Conservation (phyloP, 208 protist genomes). For the Balamuthia mandrillaris region DNA sequence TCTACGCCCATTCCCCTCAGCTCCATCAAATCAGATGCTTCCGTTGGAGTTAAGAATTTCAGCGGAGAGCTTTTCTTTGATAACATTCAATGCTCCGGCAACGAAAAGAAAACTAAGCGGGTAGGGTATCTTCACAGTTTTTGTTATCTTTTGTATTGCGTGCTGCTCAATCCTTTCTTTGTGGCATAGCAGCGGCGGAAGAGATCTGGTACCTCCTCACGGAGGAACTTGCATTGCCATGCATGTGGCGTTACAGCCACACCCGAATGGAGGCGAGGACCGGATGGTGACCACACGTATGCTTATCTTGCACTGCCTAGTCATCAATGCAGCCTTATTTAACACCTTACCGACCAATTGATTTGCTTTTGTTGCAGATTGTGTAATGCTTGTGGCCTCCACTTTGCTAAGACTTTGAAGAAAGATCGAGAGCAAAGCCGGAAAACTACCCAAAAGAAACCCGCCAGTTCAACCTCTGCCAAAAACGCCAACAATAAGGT, state of each 20-base stretch:
- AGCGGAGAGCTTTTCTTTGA: too few species aligned
- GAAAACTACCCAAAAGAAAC: neutral
- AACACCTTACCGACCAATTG: too few species aligned
- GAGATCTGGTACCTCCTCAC: constrained; percentile 29
- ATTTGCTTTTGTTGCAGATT: neutral
- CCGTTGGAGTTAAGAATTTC: too few species aligned
- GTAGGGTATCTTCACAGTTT: neutral
- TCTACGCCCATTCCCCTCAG: too few species aligned
- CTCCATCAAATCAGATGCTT: too few species aligned
- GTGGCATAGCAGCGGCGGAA: constrained; percentile 41
- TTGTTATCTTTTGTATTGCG: neutral
- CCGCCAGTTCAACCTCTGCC: neutral
- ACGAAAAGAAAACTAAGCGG: neutral
- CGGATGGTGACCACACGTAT: constrained; percentile 37
- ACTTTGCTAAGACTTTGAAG: constrained; percentile 31
- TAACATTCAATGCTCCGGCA: too few species aligned
- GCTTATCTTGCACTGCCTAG: neutral
- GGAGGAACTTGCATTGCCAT: constrained; percentile 48
- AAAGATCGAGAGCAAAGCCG: constrained; percentile 31
- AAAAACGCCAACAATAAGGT: too few species aligned
- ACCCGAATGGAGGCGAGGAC: constrained; percentile 32
- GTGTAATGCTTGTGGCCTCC: constrained; percentile 37
- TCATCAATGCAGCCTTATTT: neutral
- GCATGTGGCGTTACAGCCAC: constrained; percentile 25
- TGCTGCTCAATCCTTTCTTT: neutral